phyloP scores from a whole-genome alignment of 2,329 filamentous ascomycete genomes.

The Tolypocladium inflatum region DNA sequence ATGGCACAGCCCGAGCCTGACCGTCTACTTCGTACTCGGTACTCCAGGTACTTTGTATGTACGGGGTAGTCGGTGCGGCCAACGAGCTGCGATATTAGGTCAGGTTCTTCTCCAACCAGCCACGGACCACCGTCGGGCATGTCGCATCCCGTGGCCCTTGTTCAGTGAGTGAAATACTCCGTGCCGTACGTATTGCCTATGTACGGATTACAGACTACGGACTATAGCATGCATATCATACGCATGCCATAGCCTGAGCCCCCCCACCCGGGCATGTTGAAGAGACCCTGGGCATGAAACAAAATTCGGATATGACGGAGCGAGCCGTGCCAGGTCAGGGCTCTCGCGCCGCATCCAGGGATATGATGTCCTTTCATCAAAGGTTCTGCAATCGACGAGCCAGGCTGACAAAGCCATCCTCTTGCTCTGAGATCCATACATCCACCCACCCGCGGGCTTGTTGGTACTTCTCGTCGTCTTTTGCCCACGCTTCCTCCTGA shows the following conservation, averaged over 20 bases:
- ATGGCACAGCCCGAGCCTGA: not conserved
- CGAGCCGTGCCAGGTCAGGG: not conserved
- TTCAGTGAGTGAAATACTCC: not conserved
- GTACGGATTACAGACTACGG: not conserved
- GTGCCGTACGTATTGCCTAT: not conserved
- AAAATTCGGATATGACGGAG: not conserved
- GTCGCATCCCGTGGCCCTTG: not conserved
- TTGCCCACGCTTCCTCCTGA: conserved; percentile 53
- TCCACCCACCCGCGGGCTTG: conserved; percentile 37
- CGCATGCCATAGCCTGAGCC: not conserved
- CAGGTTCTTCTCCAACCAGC: not conserved
- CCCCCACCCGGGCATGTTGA: not conserved
- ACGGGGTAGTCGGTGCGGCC: not conserved
- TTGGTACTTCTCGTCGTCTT: conserved; percentile 38
- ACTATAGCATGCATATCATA: not conserved
- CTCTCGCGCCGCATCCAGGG: not conserved
- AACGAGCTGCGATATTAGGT: not conserved
- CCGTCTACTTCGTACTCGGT: too few relatives aligned
- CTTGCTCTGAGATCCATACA: conserved; percentile 24
- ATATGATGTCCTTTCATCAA: not conserved
- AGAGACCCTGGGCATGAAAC: not conserved
- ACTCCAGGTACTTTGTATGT: too few relatives aligned
- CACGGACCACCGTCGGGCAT: not conserved
- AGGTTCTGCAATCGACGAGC: conserved; percentile 15
- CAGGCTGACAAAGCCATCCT: conserved; percentile 21